These are phyloP conservation scores for Solanum etuberosum DNA, from an alignment of 257 asterid genomes.

Conservation along the genomic window DNA sequence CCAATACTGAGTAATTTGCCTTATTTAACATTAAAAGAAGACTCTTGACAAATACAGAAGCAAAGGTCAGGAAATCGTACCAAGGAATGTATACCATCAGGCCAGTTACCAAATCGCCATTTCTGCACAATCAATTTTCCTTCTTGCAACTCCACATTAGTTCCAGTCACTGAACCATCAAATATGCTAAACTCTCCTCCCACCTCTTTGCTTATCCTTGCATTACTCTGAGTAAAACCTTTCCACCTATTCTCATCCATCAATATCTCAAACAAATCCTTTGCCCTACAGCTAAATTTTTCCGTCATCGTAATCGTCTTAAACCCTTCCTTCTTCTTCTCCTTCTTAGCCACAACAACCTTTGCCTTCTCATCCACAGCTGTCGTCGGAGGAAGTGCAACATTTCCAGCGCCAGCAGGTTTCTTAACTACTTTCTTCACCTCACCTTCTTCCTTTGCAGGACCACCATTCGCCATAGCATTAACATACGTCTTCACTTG, in stretches of 20 bases:
- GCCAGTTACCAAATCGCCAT: slow-evolving; percentile 98
- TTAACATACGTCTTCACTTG: slow-evolving; percentile 47
- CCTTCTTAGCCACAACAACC: slow-evolving; percentile 12
- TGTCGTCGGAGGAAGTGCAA: background rate
- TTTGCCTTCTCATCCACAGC: background rate
- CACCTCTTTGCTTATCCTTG: slow-evolving; percentile 71
- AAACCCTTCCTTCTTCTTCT: slow-evolving; percentile 75
- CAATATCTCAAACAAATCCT: slow-evolving; percentile 73
- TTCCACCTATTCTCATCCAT: slow-evolving; percentile 99
- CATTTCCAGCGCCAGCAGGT: background rate
- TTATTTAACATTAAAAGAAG: background rate
- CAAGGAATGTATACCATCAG: slow-evolving; percentile 68
- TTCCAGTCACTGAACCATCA: slow-evolving; percentile 81
- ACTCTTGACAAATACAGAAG: background rate
- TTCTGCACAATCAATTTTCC: slow-evolving; percentile 75
- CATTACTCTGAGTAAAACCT: slow-evolving; percentile 92
- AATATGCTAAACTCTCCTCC: slow-evolving; percentile 84
- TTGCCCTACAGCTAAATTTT: slow-evolving; percentile 72
- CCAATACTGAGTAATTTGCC: background rate
- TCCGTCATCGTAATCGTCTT: slow-evolving; percentile 83
- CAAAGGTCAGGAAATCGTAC: slow-evolving; percentile 17
- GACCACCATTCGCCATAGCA: slow-evolving; percentile 81
- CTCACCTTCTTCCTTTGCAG: slow-evolving; percentile 82
- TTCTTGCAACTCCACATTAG: slow-evolving; percentile 66
- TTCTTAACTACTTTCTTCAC: slow-evolving; percentile 38